phyloP scores from a whole-genome alignment of 78 protist species.

The Dictyostelium citrinum region DNA sequence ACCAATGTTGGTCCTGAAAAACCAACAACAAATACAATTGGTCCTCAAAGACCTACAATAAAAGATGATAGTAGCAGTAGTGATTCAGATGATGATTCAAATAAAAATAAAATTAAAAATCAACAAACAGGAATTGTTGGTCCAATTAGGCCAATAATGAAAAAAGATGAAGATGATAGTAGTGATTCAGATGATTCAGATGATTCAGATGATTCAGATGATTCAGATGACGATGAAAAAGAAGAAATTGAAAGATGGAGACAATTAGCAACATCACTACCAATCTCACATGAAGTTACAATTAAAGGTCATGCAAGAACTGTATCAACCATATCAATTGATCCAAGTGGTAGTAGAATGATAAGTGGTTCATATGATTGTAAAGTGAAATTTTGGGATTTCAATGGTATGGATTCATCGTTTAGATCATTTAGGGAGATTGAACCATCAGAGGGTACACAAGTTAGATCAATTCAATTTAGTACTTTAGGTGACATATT shows the following conservation, averaged over 20 bases:
- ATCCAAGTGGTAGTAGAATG: constrained; percentile 83
- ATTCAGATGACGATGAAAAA: constrained; percentile 29
- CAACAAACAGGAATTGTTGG: neutral
- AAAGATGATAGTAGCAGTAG: neutral
- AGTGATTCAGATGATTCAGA: neutral
- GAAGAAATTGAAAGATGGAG: constrained; percentile 59
- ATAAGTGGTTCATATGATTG: constrained; percentile 82
- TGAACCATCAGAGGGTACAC: constrained; percentile 81
- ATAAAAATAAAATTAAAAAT: neutral
- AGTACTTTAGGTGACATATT: constrained; percentile 45
- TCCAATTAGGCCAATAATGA: neutral
- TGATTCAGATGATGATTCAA: neutral
- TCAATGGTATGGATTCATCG: constrained; percentile 84
- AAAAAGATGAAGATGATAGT: neutral
- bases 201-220: neutral
- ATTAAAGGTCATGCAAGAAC: constrained; percentile 45
- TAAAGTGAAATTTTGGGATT: constrained; percentile 83
- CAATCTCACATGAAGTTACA: constrained; percentile 58
- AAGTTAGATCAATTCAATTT: constrained; percentile 46
- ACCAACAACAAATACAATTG: neutral
- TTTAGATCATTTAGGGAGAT: constrained; percentile 76
- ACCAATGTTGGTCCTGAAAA: neutral
- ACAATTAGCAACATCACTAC: constrained; percentile 37
- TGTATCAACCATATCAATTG: constrained; percentile 80
- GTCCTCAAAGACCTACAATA: neutral